phyloP scores from a whole-genome alignment of 495 filamentous ascomycete species.

The Chlorociboria aeruginascens region DNA sequence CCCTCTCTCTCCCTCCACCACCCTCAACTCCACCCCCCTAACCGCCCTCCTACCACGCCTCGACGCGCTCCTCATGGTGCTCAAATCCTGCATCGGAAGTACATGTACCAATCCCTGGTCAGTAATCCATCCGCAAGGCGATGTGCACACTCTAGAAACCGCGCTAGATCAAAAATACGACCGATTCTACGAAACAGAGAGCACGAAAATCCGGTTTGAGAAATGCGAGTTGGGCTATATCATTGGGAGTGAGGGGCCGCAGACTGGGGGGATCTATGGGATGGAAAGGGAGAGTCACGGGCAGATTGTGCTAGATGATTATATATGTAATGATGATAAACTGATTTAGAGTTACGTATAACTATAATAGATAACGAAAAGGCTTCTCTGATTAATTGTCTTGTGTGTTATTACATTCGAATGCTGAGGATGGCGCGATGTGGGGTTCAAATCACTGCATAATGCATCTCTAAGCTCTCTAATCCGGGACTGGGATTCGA shows the following conservation, averaged over 20 bases:
- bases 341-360: too few relatives aligned
- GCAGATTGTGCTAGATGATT: too few relatives aligned
- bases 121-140: slow-evolving; percentile 36
- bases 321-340: too few relatives aligned
- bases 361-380: too few relatives aligned
- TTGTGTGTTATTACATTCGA: too few relatives aligned
- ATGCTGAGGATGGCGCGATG: too few relatives aligned
- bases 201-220: slow-evolving; percentile 27
- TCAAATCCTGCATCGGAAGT: slow-evolving; percentile 42
- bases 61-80: slow-evolving; percentile 45
- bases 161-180: slow-evolving; percentile 33
- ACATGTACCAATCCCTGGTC: slow-evolving; percentile 45
- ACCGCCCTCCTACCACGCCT: slow-evolving; percentile 31
- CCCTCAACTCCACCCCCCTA: slow-evolving; percentile 26
- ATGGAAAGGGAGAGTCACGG: too few relatives aligned
- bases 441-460: too few relatives aligned
- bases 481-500: too few relatives aligned
- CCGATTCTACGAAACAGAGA: slow-evolving; percentile 32
- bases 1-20: background rate
- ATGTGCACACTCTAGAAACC: slow-evolving; percentile 21
- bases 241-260: slow-evolving; percentile 42
- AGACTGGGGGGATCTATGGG: slow-evolving; percentile 1
- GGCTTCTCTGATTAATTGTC: too few relatives aligned
- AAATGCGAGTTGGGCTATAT: slow-evolving; percentile 46
- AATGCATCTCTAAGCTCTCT: too few relatives aligned